Evolutionary conservation across 805 yeast species (phyloP), one percentile per base, ranked within the genome.

Genomic region (Starmerella apis): DNA sequence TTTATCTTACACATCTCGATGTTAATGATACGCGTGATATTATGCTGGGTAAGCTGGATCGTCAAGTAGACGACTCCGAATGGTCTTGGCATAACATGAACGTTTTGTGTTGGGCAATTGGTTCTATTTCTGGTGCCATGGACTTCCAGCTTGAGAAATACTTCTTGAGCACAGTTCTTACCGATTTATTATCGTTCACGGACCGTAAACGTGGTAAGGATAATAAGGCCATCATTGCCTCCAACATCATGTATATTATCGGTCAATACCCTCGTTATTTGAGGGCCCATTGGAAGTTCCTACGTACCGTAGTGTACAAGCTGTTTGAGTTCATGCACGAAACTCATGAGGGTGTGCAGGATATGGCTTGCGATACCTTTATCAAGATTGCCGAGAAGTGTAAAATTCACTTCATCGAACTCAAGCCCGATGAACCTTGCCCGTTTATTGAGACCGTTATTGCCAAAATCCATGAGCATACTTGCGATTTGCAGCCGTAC

Each of bases 331-430:
- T 92, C 63, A 92, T 92, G 99, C 97, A 92, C 71, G 99, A 92
- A 74, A 87, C 96, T n/a, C 99, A 92, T 68, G 99, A 90, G 68
- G 98, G 98, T 71, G 98, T 92, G 54, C 98, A 92, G 71, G 98
- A 92, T 68, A 92, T 92, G 98, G 98, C 99, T 8, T 92, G 98
- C 73, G 99, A 92, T 68, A 92, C 99, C 0, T 92, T 92, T 65
- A 90, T 90, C 64, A 92, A 92, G 67, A 92, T 92, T 66, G 86
- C 95, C 20, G 81, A 79, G 59, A 92, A 92, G 69, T 92, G 98
- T 75, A 88, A 87, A 68, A 80, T 88, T 58, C 96, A 90, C 68
- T 92, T 92, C 68, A 95, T 90, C 36, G 82, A 83, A 44, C 81
- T 78, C 58, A 96, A 90, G 68, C 76, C 79, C 19, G 82, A 81